Conservation (phyloP, 345 rosid genomes). For the Crucihimalaya himalaica region DNA sequence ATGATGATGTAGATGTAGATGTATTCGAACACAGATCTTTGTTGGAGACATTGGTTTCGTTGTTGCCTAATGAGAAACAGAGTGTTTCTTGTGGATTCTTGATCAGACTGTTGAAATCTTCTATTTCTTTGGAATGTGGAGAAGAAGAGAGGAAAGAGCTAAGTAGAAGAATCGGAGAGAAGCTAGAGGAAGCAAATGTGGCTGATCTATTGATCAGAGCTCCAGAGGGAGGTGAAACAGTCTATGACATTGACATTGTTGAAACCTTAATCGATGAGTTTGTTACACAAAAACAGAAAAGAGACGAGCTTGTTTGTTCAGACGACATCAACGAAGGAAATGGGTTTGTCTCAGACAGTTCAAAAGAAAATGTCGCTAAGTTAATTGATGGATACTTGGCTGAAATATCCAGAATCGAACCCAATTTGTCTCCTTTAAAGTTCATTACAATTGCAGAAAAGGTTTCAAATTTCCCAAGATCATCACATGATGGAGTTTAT, state of each 20-base stretch:
- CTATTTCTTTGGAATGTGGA: constrained; percentile 50
- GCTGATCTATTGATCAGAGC: constrained; percentile 60
- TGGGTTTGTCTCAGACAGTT: constrained; percentile 40
- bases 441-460: constrained; percentile 49
- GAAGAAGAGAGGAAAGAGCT: constrained; percentile 53
- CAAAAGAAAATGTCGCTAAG: constrained; percentile 55
- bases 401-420: constrained; percentile 58
- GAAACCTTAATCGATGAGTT: constrained; percentile 56
- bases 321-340: constrained; percentile 37
- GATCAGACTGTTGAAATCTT: constrained; percentile 57
- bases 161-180: constrained; percentile 54
- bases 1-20: too few relatives aligned
- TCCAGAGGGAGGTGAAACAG: constrained; percentile 43
- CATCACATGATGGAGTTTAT: constrained; percentile 68
- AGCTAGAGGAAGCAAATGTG: constrained; percentile 61
- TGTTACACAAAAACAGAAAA: constrained; percentile 35
- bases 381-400: constrained; percentile 64
- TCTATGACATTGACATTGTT: constrained; percentile 62
- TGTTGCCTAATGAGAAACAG: constrained; percentile 60
- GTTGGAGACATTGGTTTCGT: constrained; percentile 57
- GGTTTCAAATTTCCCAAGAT: constrained; percentile 54
- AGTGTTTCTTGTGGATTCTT: constrained; percentile 58
- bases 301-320: constrained; percentile 31
- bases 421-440: constrained; percentile 47
- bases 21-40: constrained; percentile 42